Base-by-base conservation (phyloP, 192 early-diverging fungal species). In the Chytriomyces hyalinus region DNA sequence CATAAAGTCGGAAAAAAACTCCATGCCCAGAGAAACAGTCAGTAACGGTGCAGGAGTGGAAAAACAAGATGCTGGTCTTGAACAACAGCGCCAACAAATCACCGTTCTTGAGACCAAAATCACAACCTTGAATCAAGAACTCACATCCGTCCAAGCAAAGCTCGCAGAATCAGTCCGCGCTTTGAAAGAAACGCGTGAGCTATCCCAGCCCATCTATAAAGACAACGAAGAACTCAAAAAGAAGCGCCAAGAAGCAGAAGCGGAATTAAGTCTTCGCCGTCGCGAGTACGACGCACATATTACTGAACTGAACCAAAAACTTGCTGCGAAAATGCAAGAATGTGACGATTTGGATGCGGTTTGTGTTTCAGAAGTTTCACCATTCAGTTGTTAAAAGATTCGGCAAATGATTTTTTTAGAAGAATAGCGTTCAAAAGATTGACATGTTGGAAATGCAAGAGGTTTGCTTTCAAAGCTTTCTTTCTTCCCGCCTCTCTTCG, bases 141-240 rank as follows among this genome's bases (percentile, higher is more conserved):
- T 78, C 57, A 49, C 78, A 13, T 44, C 5, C 6, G 20, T 45
- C n/a, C 49, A 53, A 24, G 26, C 68, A 3, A 61, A 69, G 43
- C 67, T 70, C 6, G 53, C 76, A 28, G 76, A 80, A 17, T 22
- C 57, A 9, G 62, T 72, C 5, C n/a, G 22, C 5, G 49, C 46
- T 24, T 66, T 78, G 67, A 75, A 78, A 53, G 70, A 80, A 59
- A 70, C 73, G 44, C 71, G 71, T 8, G 71, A 73, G 24, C 53
- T 73, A 28, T 43, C 24, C 17, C 59, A 63, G 47, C 71, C 71
- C n/a, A 48, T 73, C 7, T 67, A 76, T 28, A 6, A 28, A 6
- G 60, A 70, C n/a, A 63, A 78, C 43, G 76, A 78, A 28, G 65
- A 67, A 7, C 43, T 78, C 24, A 76, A 65, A 13, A 73, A 73